phyloP scores from a whole-genome alignment of 1,139 yeast genomes.

The Blastobotrys buckinghamii region DNA sequence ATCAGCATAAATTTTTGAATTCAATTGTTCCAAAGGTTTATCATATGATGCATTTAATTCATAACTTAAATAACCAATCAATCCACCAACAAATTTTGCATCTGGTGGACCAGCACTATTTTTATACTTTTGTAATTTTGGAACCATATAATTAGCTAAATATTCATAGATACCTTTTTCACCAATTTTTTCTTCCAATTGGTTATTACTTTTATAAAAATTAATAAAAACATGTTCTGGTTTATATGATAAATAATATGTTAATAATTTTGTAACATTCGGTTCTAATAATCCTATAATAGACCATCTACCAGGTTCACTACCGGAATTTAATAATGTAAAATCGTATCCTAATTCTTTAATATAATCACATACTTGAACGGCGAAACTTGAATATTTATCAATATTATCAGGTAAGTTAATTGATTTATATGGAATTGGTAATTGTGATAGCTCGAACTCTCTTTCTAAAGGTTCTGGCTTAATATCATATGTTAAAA shows the following conservation, averaged over 20 bases:
- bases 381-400: slow-evolving; percentile 14
- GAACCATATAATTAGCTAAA: slow-evolving; percentile 47
- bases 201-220: slow-evolving; percentile 18
- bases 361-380: slow-evolving; percentile 48
- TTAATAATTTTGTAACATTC: slow-evolving; percentile 49
- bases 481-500: slow-evolving; percentile 22
- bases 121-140: slow-evolving; percentile 25
- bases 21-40: neutral
- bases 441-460: neutral
- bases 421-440: neutral
- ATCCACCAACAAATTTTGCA: slow-evolving; percentile 84
- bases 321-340: slow-evolving; percentile 64
- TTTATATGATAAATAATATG: slow-evolving; percentile 48
- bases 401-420: neutral
- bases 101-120: slow-evolving; percentile 21
- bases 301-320: slow-evolving; percentile 81
- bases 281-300: slow-evolving; percentile 67
- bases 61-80: slow-evolving; percentile 77
- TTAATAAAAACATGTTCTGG: slow-evolving; percentile 30
- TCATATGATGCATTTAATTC: slow-evolving; percentile 45
- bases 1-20: slow-evolving; percentile 47
- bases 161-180: slow-evolving; percentile 42
- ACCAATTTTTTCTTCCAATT: slow-evolving; percentile 3
- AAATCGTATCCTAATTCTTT: slow-evolving; percentile 36
- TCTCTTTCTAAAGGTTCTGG: slow-evolving; percentile 17